Base-by-base conservation (phyloP, 148 eudicot genomes). In the Dysphania ambrosioides region DNA sequence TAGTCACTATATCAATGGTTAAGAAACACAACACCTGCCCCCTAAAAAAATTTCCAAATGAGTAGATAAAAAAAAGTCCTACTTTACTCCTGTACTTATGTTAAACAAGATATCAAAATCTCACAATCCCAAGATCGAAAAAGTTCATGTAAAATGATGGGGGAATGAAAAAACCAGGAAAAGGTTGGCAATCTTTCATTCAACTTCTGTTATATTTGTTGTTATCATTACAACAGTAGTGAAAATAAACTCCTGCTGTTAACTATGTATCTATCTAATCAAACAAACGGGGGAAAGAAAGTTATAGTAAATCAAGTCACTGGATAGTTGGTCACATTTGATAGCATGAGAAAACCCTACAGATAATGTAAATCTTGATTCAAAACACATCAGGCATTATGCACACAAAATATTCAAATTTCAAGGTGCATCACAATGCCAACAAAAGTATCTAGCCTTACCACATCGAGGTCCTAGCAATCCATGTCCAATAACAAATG, bases 381-480 rank as follows among this genome's bases (percentile, higher is more conserved):
- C 63, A 47, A 55, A 59, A 59, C 34, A 59, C 63, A 59, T 27
- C 32, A 27, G 26, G 31, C 31, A 59, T 59, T 57, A 1, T 1
- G 29, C 23, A 6, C 47, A 42, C 9, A n/a, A 57, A 57, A 8
- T 0, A 10, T 41, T 41, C 57, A 30, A 16, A 56, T 32, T 38
- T 57, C 70, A 59, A 66, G n/a, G 58, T 23, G 8, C 7, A 2
- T 36, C 58, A 26, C n/a, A 70, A 7, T 30, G 40, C n/a, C 66
- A 12, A 49, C n/a, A 40, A 76, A 49, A 60, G 66, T 9, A 63
- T 64, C 51, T 36, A 35, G 8, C 55, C 80, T 83, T 83, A 95
- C 99, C 94, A 72, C 90, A 88, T 72, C 91, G 91, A 71, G 99
- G 97, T 67, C 99, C 99, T 75, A 95, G 89, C 62, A 95, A 78